Evolutionary conservation across 2,329 filamentous ascomycete genomes (phyloP), one percentile per base, ranked within the genome.

Genomic region (Sphaerulina musiva): DNA sequence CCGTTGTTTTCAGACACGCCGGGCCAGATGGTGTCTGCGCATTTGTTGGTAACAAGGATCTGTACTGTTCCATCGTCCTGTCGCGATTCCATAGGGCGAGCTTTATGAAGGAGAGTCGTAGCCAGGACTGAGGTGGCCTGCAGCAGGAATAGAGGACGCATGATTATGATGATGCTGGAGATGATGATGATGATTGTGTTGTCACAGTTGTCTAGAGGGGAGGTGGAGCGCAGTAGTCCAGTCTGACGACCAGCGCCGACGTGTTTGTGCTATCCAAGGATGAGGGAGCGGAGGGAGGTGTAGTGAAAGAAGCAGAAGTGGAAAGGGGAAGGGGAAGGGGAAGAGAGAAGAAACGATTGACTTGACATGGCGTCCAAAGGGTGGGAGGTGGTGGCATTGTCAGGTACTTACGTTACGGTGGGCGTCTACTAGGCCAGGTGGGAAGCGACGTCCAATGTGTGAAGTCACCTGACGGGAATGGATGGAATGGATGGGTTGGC

Each of bases 1-100:
- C 84, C 84, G 11, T 79, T 80, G 20, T 88, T 88, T 45, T 80
- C 77, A 11, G 80, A 79, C 56, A 93, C 81, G 8, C 82, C 89
- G 1, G 89, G 88, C 80, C 86, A 92, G 59, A 93, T 82, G 0
- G 79, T 82, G 17, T 86, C 80, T 8, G 76, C 74, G 65, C 89
- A 95, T 53, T 78, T 77, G 71, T 92, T 95, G 55, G 82, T 84
- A 53, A 93, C 75, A 6, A 82, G 74, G 26, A 93, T 73, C 6
- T 85, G 84, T 1, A 67, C 66, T 20, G 36, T 47, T 36, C 48
- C 48, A 14, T 14, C 45, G 34, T 23, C 42, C 26, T 51, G 48
- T 39, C 48, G 41, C 14, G 41, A 12, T 14, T 40, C 48, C 7
- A 51, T 41, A 32, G 38, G 31, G 34, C 31, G 36, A 36, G 26